Evolutionary conservation across 257 asterid species (phyloP).

Genomic region (Verbena officinalis): DNA sequence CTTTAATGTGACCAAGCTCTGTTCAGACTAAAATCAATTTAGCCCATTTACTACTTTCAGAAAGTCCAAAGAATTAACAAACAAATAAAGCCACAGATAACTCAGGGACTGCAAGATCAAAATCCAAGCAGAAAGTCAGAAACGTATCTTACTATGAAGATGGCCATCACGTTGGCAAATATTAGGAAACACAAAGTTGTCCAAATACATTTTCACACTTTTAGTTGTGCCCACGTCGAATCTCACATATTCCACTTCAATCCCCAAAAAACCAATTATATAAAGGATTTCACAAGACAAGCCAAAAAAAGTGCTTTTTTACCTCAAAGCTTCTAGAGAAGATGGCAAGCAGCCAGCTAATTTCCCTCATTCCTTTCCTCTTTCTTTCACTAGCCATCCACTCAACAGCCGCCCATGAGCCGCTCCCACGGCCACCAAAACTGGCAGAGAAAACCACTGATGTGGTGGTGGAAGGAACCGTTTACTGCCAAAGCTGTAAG

Average conservation of each 20-base stretch:
- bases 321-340: constrained; percentile 31
- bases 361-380: constrained; percentile 39
- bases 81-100: background rate
- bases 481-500: constrained; percentile 79
- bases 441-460: constrained; percentile 41
- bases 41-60: background rate
- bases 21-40: too few relatives aligned
- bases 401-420: constrained; percentile 30
- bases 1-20: too few relatives aligned
- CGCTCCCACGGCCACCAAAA: constrained; percentile 33
- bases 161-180: constrained; percentile 58
- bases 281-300: constrained; percentile 25
- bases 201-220: background rate
- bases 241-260: constrained; percentile 27
- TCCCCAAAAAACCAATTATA: constrained; percentile 13
- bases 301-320: background rate
- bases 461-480: constrained; percentile 78
- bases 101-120: background rate
- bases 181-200: constrained; percentile 16
- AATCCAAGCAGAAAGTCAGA: background rate
- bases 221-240: constrained; percentile 61
- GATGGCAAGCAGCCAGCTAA: constrained; percentile 62
- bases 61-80: background rate
- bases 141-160: constrained; percentile 21
- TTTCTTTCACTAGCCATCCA: constrained; percentile 46